Base-by-base conservation (phyloP, 148 eudicot genomes). In the Cornus kousa region DNA sequence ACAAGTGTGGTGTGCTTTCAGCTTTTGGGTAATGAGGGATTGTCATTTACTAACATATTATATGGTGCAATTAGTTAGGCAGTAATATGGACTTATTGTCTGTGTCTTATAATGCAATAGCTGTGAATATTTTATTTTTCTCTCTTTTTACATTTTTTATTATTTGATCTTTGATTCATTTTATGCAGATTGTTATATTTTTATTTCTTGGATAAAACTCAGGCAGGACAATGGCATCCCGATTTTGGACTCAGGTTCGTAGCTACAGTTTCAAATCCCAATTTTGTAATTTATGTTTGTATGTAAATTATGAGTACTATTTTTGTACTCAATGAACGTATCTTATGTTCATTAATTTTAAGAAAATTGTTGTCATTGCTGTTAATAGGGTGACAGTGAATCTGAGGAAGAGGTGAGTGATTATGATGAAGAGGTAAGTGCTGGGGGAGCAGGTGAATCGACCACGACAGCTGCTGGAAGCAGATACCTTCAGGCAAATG, bases 331-430 rank as follows among this genome's bases (percentile, higher is more conserved):
- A 22, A 60, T n/a, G 23, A 60, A 19, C 3, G 20, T 60, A 2
- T 60, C 7, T 60, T 19, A 20, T 60, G 22, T 60, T 9, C 74
- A 37, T 78, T 31, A 10, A 13, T 23, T 24, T 33, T n/a, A n/a
- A n/a, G n/a, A n/a, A n/a, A n/a, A n/a, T n/a, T n/a, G n/a, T n/a
- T n/a, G n/a, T n/a, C n/a, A n/a, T n/a, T n/a, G n/a, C n/a, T n/a
- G 53, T 23, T 62, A 70, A 76, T 40, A 91, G 97, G 92, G 92
- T 74, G 93, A 83, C 73, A 91, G 90, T 74, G 95, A 90, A 10
- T 66, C 88, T 7, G 93, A 91, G 77, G 91, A 89, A 43, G 94
- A 90, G 23, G 81, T 70, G 82, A 82, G 78, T 78, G 88, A 85
- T 57, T 73, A 78, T 71, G 85, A 80, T 20, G 84, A 83, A 14